Conservation (phyloP, 805 yeast species). For the Wickerhamiella nectarea region DNA sequence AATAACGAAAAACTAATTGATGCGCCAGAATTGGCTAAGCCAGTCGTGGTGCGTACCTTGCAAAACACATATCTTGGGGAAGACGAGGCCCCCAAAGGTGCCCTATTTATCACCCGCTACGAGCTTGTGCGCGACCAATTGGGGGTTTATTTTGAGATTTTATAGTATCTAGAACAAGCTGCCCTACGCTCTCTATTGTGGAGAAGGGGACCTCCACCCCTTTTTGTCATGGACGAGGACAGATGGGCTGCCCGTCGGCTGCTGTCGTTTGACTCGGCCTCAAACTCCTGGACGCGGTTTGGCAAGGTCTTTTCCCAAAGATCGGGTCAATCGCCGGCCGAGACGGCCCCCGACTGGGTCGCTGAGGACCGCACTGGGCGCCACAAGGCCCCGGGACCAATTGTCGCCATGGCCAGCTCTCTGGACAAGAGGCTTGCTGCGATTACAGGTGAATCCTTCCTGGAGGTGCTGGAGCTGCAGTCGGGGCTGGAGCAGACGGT, state of each 20-base stretch:
- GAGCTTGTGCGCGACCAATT: constrained; percentile 28
- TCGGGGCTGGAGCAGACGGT: constrained; percentile 11
- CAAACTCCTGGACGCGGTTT: constrained; percentile 16
- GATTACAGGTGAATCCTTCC: constrained; percentile 23
- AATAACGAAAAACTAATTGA: constrained; percentile 57
- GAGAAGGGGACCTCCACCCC: too few relatives aligned
- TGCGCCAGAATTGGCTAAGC: constrained; percentile 58
- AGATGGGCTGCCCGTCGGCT: constrained; percentile 14
- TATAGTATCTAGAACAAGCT: too few relatives aligned
- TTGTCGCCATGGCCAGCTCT: constrained; percentile 23
- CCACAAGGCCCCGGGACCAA: constrained; percentile 11
- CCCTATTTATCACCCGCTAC: constrained; percentile 65
- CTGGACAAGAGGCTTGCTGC: constrained; percentile 19
- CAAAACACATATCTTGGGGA: constrained; percentile 30
- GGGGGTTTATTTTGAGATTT: constrained; percentile 14
- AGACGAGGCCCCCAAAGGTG: constrained; percentile 41
- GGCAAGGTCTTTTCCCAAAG: constrained; percentile 16
- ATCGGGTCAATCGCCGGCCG: neutral
- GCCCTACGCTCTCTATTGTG: too few relatives aligned
- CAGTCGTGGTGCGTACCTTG: constrained; percentile 60
- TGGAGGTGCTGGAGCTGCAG: constrained; percentile 7
- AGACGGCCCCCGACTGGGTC: neutral
- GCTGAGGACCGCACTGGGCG: neutral
- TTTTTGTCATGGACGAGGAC: constrained; percentile 15
- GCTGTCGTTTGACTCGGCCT: constrained; percentile 16